These are phyloP conservation scores for Mycosphaerella sp. DNA, from an alignment of 2,329 filamentous ascomycete genomes.

Conservation along the genomic window DNA sequence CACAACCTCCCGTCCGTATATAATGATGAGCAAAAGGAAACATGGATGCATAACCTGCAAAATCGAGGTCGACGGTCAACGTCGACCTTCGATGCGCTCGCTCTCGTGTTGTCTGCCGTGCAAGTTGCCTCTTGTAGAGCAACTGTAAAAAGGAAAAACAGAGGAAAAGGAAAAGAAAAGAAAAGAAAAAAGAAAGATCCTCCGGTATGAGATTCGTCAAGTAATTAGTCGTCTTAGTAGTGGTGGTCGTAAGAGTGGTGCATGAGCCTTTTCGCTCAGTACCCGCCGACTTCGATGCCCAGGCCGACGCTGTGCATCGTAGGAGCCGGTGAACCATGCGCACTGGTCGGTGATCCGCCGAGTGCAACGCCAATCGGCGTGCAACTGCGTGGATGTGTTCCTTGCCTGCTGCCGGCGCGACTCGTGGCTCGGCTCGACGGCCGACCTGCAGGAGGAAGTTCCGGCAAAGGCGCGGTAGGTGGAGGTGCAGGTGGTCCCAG, in stretches of 20 bases:
- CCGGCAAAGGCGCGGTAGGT: constrained; percentile 41
- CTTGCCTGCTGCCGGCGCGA: constrained; percentile 11
- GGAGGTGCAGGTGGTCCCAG: constrained; percentile 44
- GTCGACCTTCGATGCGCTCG: neutral
- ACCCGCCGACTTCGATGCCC: constrained; percentile 1
- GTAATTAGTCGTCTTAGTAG: neutral
- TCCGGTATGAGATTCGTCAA: neutral
- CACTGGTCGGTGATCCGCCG: constrained; percentile 1
- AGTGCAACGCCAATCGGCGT: constrained; percentile 18
- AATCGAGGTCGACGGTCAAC: neutral
- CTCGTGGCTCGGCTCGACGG: constrained; percentile 9
- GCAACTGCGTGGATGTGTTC: constrained; percentile 4
- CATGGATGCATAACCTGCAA: neutral
- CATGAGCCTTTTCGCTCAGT: neutral
- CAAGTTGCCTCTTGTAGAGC: too few relatives aligned
- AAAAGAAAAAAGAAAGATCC: too few relatives aligned
- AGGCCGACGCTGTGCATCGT: neutral
- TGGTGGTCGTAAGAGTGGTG: neutral
- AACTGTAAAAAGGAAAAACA: too few relatives aligned
- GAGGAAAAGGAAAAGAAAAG: too few relatives aligned
- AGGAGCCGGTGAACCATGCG: neutral
- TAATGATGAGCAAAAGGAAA: neutral
- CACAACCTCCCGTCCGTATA: neutral
- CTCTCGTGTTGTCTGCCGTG: neutral
- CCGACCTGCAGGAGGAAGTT: constrained; percentile 13